phyloP scores from a whole-genome alignment of 2,329 filamentous ascomycete species.

The Elsinoe ampelina region DNA sequence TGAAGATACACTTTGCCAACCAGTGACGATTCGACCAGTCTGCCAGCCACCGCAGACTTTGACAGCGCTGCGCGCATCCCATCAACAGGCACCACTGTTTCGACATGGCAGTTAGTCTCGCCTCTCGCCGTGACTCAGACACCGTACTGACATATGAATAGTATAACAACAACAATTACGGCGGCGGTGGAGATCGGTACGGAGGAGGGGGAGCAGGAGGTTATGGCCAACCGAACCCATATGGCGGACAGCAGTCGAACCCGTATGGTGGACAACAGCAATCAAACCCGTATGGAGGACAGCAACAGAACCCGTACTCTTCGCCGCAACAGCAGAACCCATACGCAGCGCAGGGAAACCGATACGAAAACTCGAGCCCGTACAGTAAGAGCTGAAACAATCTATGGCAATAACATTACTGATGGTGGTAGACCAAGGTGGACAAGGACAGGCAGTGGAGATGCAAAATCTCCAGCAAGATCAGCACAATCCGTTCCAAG shows the following conservation, averaged over 20 bases:
- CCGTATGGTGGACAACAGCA: constrained; percentile 38
- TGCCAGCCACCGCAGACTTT: neutral
- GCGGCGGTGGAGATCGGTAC: constrained; percentile 28
- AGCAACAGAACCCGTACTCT: constrained; percentile 27
- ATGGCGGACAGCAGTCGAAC: constrained; percentile 39
- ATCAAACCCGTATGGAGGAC: constrained; percentile 19
- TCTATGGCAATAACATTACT: neutral
- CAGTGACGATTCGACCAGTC: neutral
- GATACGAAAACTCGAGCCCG: constrained; percentile 22
- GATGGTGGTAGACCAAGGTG: constrained; percentile 16
- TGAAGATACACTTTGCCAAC: neutral
- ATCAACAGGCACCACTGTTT: neutral
- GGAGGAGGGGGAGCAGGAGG: constrained; percentile 35
- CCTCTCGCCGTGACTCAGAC: neutral
- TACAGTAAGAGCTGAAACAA: constrained; percentile 21
- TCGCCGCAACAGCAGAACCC: constrained; percentile 18
- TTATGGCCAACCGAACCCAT: constrained; percentile 50
- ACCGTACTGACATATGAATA: neutral
- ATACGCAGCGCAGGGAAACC: constrained; percentile 17
- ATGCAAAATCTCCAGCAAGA: constrained; percentile 51
- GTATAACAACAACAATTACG: constrained; percentile 10
- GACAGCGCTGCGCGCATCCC: neutral
- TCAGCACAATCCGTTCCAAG: constrained; percentile 31
- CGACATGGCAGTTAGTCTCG: constrained; percentile 15
- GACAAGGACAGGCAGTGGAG: constrained; percentile 37